Evolutionary conservation across 2,329 filamentous ascomycete species (phyloP).

Genomic region (Exophiala mesophila): DNA sequence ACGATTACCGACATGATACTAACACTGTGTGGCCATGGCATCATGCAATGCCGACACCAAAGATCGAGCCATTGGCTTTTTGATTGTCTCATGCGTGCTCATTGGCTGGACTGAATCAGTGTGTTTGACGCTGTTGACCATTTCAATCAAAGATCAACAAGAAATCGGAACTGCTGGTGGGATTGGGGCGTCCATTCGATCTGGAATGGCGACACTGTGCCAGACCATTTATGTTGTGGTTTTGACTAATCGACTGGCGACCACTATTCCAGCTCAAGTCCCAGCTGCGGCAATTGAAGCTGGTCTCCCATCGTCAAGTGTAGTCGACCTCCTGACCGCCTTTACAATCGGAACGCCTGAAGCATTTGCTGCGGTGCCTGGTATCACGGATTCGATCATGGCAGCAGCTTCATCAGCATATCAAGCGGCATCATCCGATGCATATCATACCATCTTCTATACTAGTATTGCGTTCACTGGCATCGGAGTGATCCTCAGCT

Average conservation of each 20-base stretch:
- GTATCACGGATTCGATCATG: slow-evolving; percentile 33
- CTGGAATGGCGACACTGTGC: slow-evolving; percentile 21
- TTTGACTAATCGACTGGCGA: slow-evolving; percentile 16
- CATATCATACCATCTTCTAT: slow-evolving; percentile 41
- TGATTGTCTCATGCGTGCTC: slow-evolving; percentile 22
- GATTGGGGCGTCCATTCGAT: slow-evolving; percentile 24
- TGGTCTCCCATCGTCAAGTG: slow-evolving; percentile 35
- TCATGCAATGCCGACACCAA: slow-evolving; percentile 16
- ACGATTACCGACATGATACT: no score
- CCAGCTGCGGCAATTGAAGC: slow-evolving; percentile 33
- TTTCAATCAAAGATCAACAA: slow-evolving; percentile 19
- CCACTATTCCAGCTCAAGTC: slow-evolving; percentile 25
- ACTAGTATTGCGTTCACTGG: slow-evolving; percentile 16
- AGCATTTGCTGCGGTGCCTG: slow-evolving; percentile 28
- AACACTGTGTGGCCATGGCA: slow-evolving; percentile 18
- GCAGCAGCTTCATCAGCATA: slow-evolving; percentile 33
- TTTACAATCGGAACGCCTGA: slow-evolving; percentile 31
- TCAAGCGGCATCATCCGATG: slow-evolving; percentile 38
- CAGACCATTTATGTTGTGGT: slow-evolving; percentile 27
- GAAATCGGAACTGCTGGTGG: slow-evolving; percentile 27
- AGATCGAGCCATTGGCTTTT: slow-evolving; percentile 21
- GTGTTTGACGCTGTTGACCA: slow-evolving; percentile 18
- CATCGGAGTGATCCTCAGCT: slow-evolving; percentile 12
- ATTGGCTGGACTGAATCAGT: slow-evolving; percentile 19
- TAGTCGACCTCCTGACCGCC: slow-evolving; percentile 33